phyloP scores from a whole-genome alignment of 2,329 filamentous ascomycete genomes.

The Tolypocladium sp. region DNA sequence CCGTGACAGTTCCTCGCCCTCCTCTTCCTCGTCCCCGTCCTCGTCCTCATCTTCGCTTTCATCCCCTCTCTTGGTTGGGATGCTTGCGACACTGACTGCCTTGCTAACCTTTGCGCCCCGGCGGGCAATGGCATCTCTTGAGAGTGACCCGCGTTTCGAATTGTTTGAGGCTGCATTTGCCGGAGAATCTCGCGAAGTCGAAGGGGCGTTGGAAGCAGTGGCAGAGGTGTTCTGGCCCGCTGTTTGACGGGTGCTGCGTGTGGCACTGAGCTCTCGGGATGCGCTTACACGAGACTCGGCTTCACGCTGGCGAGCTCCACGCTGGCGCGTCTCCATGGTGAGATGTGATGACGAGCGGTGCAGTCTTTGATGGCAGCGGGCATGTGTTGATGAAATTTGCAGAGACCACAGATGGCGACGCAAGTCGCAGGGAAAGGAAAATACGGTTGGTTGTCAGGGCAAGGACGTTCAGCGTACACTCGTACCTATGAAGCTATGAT shows the following conservation, averaged over 20 bases:
- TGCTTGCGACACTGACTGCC: constrained; percentile 1
- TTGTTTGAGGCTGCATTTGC: neutral
- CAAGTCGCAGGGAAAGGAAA: neutral
- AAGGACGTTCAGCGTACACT: no score
- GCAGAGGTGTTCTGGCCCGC: neutral
- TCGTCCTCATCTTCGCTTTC: constrained; percentile 1
- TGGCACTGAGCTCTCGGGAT: neutral
- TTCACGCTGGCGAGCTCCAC: neutral
- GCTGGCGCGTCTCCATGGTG: neutral
- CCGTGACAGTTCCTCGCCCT: neutral
- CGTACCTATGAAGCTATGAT: neutral
- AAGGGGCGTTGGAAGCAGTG: neutral
- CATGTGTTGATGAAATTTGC: neutral
- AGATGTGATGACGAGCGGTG: neutral
- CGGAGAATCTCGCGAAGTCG: neutral
- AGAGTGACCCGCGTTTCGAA: neutral
- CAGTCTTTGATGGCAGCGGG: neutral
- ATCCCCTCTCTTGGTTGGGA: neutral
- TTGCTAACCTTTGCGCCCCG: neutral
- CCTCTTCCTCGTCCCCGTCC: neutral
- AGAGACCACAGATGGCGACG: neutral
- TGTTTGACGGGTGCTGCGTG: neutral
- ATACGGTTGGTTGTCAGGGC: neutral
- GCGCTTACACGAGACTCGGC: neutral
- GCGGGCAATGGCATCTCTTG: neutral